Base-by-base conservation (phyloP, 177 flowering plant genomes). In the Vitis hybrid region DNA sequence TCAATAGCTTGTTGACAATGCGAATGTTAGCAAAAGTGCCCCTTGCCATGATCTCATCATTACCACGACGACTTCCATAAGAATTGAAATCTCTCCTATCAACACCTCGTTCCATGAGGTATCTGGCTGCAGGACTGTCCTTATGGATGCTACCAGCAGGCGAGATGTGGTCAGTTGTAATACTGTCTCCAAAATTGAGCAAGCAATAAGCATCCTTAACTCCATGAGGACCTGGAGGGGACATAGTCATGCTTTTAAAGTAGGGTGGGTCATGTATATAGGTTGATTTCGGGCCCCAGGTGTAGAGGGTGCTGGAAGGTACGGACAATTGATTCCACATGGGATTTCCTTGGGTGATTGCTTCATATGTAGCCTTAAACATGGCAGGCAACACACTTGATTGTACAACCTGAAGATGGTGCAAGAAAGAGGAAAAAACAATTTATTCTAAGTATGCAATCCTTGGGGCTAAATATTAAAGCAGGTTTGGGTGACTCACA, bases 241-340 rank as follows among this genome's bases (percentile, higher is more conserved):
- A 83, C 91, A 93, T 87, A 51, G 81, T 88, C 96, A 93, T 92
- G 82, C 72, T 74, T 78, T 86, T 85, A 79, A 93, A 93, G 62
- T 89, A 93, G 15, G 98, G 98, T 14, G 96, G 97, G 56, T 92
- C 91, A 72, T 94, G 97, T 62, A 94, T 94, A 75, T 92, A 94
- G 21, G 98, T 92, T 64, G 98, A 94, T 11, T 65, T 83, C 8
- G 92, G 84, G 60, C 92, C 98, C 98, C 98, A 94, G 6, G 85
- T 64, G 77, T 88, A 94, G 3, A 92, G 89, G 51, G 71, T 82
- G 65, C 80, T 67, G 6, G 90, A 72, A 30, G 97, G 97, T 23
- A 91, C 93, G 14, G 90, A 79, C 19, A 94, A 76, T 56, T 87
- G 76, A 72, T 94, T 94, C 98, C 98, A 92, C 91, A 89, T 88